These are phyloP conservation scores for Trametes meyenii DNA, from an alignment of 768 basidiomycete genomes.

Conservation along the genomic window DNA sequence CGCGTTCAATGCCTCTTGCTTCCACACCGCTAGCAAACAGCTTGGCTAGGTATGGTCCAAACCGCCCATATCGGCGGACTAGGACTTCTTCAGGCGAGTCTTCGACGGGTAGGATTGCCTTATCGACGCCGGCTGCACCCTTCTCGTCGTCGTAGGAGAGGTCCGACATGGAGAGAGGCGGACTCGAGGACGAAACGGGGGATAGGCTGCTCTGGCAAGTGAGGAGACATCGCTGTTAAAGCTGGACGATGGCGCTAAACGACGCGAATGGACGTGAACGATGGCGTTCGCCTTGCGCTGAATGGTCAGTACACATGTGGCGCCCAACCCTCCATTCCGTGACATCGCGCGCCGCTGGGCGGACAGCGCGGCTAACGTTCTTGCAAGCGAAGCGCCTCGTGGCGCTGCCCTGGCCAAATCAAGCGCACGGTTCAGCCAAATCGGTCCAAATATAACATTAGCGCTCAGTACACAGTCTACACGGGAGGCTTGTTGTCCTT, in stretches of 20 bases:
- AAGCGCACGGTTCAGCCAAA: neutral
- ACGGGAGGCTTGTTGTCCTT: conserved; percentile 44
- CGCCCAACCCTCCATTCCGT: no score
- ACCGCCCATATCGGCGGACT: conserved; percentile 29
- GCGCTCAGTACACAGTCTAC: conserved; percentile 25
- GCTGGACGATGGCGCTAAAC: no score
- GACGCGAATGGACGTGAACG: no score
- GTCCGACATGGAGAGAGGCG: conserved; percentile 25
- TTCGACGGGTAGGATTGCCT: conserved; percentile 15
- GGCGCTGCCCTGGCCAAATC: neutral
- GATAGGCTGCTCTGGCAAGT: no score
- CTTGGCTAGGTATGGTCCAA: conserved; percentile 32
- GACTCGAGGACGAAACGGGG: neutral
- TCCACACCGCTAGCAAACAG: conserved; percentile 55
- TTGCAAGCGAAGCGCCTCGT: conserved; percentile 14
- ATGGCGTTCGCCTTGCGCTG: no score
- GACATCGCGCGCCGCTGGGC: no score
- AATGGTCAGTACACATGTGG: no score
- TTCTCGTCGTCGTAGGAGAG: conserved; percentile 31
- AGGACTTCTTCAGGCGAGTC: conserved; percentile 25
- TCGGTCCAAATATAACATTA: conserved; percentile 19
- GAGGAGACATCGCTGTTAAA: no score
- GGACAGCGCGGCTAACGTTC: no score
- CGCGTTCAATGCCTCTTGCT: conserved; percentile 56
- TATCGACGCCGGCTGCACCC: conserved; percentile 20